phyloP scores from a whole-genome alignment of 192 early-diverging fungal genomes.

The Backusella tuberculispora region DNA sequence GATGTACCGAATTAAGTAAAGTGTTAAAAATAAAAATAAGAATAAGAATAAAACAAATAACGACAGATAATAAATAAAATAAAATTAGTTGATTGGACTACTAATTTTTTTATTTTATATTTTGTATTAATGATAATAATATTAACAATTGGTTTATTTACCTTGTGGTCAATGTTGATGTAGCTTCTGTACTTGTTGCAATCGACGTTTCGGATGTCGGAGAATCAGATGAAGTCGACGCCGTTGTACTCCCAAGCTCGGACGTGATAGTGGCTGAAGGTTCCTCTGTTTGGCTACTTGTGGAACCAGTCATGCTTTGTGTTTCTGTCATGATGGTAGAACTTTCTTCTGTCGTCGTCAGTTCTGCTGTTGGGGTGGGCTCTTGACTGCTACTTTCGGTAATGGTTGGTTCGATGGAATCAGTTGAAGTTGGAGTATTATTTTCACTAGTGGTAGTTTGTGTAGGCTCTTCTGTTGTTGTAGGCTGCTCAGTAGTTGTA shows the following conservation, averaged over 20 bases:
- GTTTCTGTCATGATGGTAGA: neutral
- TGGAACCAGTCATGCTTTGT: neutral
- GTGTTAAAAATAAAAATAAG: constrained; percentile 1
- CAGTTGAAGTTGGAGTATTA: neutral
- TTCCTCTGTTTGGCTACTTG: constrained; percentile 10
- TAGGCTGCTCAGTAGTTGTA: neutral
- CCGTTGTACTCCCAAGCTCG: constrained; percentile 8
- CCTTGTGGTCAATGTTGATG: constrained; percentile 1
- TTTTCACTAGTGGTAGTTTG: neutral
- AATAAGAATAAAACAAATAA: neutral
- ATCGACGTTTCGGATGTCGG: neutral
- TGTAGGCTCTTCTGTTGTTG: no score
- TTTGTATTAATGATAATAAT: neutral
- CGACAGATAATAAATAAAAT: neutral
- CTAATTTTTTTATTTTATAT: neutral
- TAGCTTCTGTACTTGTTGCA: neutral
- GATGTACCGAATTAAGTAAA: constrained; percentile 10
- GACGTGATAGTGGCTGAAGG: constrained; percentile 5
- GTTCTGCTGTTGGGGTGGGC: neutral
- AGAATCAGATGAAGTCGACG: neutral
- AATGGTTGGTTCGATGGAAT: no score
- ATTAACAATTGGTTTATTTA: neutral
- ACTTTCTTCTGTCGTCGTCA: neutral
- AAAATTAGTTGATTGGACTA: neutral
- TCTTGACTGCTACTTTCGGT: no score